Base-by-base conservation (phyloP, 106 monocot genomes). In the Narthecium ossifragum region DNA sequence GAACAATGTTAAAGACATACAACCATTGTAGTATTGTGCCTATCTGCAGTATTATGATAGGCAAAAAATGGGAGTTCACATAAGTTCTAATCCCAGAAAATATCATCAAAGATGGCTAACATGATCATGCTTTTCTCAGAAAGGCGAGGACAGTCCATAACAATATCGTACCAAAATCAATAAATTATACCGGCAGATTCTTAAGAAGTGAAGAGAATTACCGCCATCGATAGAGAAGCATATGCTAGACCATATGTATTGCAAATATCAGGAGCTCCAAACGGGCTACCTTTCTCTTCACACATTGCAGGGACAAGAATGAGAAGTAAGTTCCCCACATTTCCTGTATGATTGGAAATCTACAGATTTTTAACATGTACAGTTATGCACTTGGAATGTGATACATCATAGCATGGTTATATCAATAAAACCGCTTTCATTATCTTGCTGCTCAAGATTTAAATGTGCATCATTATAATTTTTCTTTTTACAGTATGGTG, bases 1-100 rank as follows among this genome's bases (percentile, higher is more conserved):
- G 72, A 34, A 64, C 37, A 36, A 64, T 64, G 34, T 72, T 72
- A 53, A 55, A 64, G 2, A 72, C 63, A 38, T 48, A 64, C 8
- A 49, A 57, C 64, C 57, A 64, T 8, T 63, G 64, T 47, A 48
- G 40, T 2, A 66, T 55, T 28, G 48, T 47, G 15, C 53, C 65
- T 31, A 59, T 50, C 56, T 74, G 43, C 31, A 56, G 18, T 0
- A 43, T 43, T 0, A 43, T 17, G 18, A 43, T 3, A 13, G 11
- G 18, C n/a, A n/a, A 18, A 13, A 43, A 43, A 43, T 43, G 18
- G 0, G 43, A 43, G 18, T 7, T 17, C 43, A 43, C 18, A 18
- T 4, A 13, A 43, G 43, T 43, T 43, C 43, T 17, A 43, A 43
- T 43, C 17, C 43, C 43, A 43, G 12, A 9, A 39, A 15, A 11